Base-by-base conservation (phyloP, 257 asterid species). In the Avicennia marina region DNA sequence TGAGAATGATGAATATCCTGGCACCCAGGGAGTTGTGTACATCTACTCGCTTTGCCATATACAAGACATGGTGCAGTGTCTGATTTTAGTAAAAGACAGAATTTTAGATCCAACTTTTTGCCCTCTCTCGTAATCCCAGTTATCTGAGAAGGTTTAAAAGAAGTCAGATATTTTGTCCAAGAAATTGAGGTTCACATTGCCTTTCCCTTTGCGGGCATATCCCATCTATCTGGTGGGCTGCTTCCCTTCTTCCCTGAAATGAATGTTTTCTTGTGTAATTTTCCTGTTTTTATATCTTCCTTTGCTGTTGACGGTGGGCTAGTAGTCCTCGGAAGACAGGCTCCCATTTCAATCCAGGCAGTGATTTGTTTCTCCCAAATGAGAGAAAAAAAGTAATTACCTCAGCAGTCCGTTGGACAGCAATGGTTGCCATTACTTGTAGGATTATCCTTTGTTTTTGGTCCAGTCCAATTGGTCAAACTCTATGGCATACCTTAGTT, bases 1-100 rank as follows among this genome's bases (percentile, higher is more conserved):
- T 87, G 98, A 90, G 72, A 87, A 90, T 5, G 98, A 87, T 38
- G 98, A 90, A 66, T n/a, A n/a, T 90, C 96, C 1, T 85, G 95
- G 98, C 94, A 85, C 44, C 95, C 98, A 2, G 95, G 83, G 70
- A 69, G 87, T 65, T 63, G 52, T 27, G n/a, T n/a, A n/a, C 49
- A 26, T 25, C 22, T 22, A 22, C 34, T 13, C 27, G 20, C 11
- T 12, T 8, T 11, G 27, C 18, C 44, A 31, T 16, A 17, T 17
- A n/a, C n/a, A n/a, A 11, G 46, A 21, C 53, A 17, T 45, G 10
- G 49, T 39, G 20, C 39, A 27, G 13, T 18, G 25, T 33, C 0
- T 31, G 3, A 17, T 25, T 45, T 43, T 25, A 7, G n/a, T n/a
- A n/a, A n/a, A n/a, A n/a, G n/a, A n/a, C n/a, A n/a, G n/a, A n/a